Percentiles rank a stretch among this genome's conserved stretches.
Evolutionary conservation across 306 rosid genomes (phyloP).

Genomic region (peach (Prunus persica)): Prunus_persica_NCBIv2 NC_034013.1:11135001-11135500

Average conservation of each 20-base stretch:
- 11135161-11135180: conserved; percentile 36
- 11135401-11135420: not conserved
- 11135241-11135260: not conserved
- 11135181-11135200: conserved; percentile 23
- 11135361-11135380: not conserved
- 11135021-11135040: not conserved
- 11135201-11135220: not conserved
- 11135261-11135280: not conserved
- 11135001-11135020: conserved; percentile 74
- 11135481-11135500: conserved; percentile 33
- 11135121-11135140: conserved; percentile 19
- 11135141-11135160: conserved; percentile 16
- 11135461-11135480: conserved; percentile 20
- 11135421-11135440: conserved; percentile 3
- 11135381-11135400: not conserved
- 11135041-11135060: not conserved
- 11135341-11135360: conserved; percentile 24
- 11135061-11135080: not conserved
- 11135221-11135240: conserved; percentile 9
- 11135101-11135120: not conserved
- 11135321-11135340: conserved; percentile 12
- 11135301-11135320: conserved; percentile 23
- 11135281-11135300: conserved; percentile 26
- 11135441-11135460: conserved; percentile 6
- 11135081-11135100: not conserved